phyloP scores from a whole-genome alignment of 1,139 yeast species.

The Taphrina communis region DNA sequence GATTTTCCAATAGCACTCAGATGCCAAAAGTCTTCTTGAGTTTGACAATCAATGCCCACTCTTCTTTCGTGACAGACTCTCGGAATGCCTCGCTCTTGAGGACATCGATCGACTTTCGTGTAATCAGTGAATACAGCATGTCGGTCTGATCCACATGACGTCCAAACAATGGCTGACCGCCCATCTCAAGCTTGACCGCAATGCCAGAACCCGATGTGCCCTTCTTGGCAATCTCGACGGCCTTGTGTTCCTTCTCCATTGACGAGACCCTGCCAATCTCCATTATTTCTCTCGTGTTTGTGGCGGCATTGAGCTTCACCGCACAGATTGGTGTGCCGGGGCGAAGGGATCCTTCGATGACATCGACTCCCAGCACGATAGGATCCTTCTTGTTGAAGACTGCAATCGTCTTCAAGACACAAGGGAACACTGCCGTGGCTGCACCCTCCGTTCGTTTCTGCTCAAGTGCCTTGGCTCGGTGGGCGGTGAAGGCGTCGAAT shows the following conservation, averaged over 20 bases:
- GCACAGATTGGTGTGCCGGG: conserved; percentile 96
- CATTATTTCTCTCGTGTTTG: conserved; percentile 69
- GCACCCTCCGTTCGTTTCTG: conserved; percentile 87
- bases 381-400: conserved; percentile 98
- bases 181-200: conserved; percentile 93
- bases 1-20: conserved; percentile 46
- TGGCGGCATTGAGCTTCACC: conserved; percentile 88
- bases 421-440: conserved; percentile 91
- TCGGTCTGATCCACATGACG: conserved; percentile 97
- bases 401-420: conserved; percentile 91
- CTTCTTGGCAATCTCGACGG: conserved; percentile 78
- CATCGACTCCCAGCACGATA: conserved; percentile 99
- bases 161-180: conserved; percentile 97
- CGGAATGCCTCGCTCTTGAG: conserved; percentile 98
- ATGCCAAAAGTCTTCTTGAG: conserved; percentile 86
- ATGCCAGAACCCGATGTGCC: conserved; percentile 98
- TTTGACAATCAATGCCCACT: conserved; percentile 88
- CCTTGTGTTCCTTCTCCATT: conserved; percentile 91
- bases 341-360: conserved; percentile 84
- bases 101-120: conserved; percentile 92
- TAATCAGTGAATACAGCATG: conserved; percentile 79
- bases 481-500: conserved; percentile 92
- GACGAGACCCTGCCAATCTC: conserved; percentile 49
- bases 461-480: conserved; percentile 85
- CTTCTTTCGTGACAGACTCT: conserved; percentile 89